These are phyloP conservation scores for Nicotiana attenuata DNA, from an alignment of 257 asterid genomes.

Conservation along the genomic window DNA sequence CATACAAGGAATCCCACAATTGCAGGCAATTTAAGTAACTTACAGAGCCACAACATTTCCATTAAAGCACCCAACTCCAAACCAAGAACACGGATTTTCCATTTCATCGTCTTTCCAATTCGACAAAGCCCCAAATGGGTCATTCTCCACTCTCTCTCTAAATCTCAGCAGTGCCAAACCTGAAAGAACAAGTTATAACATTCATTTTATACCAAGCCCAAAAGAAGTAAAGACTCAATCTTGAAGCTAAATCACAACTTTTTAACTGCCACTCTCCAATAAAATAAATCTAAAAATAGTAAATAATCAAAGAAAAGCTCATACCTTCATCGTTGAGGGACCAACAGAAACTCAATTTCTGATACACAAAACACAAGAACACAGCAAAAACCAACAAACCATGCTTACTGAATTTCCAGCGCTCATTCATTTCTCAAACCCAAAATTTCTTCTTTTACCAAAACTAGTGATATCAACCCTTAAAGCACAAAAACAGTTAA, in stretches of 20 bases:
- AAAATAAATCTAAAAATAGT: not conserved
- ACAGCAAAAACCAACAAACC: conserved; percentile 12
- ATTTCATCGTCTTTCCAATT: conserved; percentile 64
- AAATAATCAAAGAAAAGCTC: not conserved
- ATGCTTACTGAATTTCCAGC: conserved; percentile 22
- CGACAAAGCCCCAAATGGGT: conserved; percentile 59
- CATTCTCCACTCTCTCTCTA: conserved; percentile 45
- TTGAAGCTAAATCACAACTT: not conserved
- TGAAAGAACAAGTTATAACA: conserved; percentile 14
- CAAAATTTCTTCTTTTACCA: conserved; percentile 15
- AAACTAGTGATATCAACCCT: conserved; percentile 17
- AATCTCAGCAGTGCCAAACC: conserved; percentile 68
- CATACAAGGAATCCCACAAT: not conserved
- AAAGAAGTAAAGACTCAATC: not conserved
- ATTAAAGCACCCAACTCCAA: conserved; percentile 64
- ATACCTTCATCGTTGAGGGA: conserved; percentile 67
- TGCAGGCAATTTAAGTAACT: conserved; percentile 23
- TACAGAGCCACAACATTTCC: conserved; percentile 65
- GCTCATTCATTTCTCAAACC: conserved; percentile 23
- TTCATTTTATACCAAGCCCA: not conserved
- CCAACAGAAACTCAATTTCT: conserved; percentile 22
- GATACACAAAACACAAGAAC: conserved; percentile 19
- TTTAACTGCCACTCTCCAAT: not conserved
- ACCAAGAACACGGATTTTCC: conserved; percentile 69
- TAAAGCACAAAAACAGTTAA: conserved; percentile 13